These are phyloP conservation scores for Harringtonia aguacate DNA, from an alignment of 2,329 filamentous ascomycete genomes.

Conservation along the genomic window DNA sequence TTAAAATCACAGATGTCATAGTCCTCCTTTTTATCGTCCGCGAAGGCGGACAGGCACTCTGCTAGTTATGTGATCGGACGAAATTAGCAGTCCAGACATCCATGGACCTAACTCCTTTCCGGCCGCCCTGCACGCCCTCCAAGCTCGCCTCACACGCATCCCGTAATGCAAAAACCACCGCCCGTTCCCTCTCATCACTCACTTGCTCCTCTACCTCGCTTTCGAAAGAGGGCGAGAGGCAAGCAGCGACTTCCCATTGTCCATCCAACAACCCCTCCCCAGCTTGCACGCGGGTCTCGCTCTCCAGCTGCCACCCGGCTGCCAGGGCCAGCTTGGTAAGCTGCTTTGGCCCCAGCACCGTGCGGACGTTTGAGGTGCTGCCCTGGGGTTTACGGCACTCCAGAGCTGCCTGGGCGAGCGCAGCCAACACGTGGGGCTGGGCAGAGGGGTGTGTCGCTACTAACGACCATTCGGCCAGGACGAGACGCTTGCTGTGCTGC, in stretches of 20 bases:
- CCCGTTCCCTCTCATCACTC: constrained; percentile 16
- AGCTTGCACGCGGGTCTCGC: constrained; percentile 24
- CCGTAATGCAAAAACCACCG: constrained; percentile 17
- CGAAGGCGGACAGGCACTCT: no score
- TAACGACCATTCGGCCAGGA: constrained; percentile 36
- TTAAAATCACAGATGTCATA: no score
- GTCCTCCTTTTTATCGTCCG: no score
- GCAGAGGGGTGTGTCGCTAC: constrained; percentile 25
- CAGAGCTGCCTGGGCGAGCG: constrained; percentile 29
- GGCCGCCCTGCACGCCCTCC: constrained; percentile 8
- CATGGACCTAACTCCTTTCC: constrained; percentile 11
- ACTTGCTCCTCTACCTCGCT: constrained; percentile 20
- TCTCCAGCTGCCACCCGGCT: constrained; percentile 26
- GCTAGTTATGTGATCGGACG: constrained; percentile 5
- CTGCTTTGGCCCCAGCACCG: constrained; percentile 27
- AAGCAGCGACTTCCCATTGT: constrained; percentile 30
- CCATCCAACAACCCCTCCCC: constrained; percentile 31
- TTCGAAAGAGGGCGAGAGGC: constrained; percentile 20
- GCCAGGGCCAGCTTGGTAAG: constrained; percentile 24
- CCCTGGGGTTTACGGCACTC: constrained; percentile 26
- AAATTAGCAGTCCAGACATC: constrained; percentile 13
- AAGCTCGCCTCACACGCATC: constrained; percentile 18
- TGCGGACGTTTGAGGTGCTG: constrained; percentile 35
- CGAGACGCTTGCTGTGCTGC: constrained; percentile 22
- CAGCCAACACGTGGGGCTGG: constrained; percentile 40